Evolutionary conservation across 2,329 filamentous ascomycete species (phyloP).

Genomic region (Paecilomyces sp.): DNA sequence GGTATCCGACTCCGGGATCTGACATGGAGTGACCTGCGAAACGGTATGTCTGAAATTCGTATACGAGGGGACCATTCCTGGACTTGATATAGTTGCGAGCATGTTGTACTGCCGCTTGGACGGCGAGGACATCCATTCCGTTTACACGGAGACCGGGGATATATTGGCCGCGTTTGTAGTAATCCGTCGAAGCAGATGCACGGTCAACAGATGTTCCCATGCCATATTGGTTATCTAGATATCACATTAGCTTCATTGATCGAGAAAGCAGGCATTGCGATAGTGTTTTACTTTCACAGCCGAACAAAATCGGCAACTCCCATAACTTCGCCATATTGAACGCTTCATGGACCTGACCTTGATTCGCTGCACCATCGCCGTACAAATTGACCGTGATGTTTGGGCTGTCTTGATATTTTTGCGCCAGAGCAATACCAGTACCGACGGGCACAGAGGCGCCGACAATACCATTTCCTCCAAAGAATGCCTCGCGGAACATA

Average conservation of each 20-base stretch:
- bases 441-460: conserved; percentile 93
- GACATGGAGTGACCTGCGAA: conserved; percentile 98
- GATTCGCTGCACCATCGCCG: conserved; percentile 91
- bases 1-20: conserved; percentile 92
- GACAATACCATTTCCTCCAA: conserved; percentile 93
- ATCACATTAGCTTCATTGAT: not conserved
- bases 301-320: conserved; percentile 85
- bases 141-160: conserved; percentile 96
- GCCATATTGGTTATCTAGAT: conserved; percentile 91
- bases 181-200: conserved; percentile 86
- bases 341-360: conserved; percentile 94
- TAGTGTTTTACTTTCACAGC: conserved; percentile 69
- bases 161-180: conserved; percentile 98
- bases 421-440: conserved; percentile 84
- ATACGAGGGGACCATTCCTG: conserved; percentile 80
- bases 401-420: conserved; percentile 77
- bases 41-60: conserved; percentile 94
- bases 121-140: conserved; percentile 92
- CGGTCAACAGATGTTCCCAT: conserved; percentile 92
- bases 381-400: conserved; percentile 80
- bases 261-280: conserved; percentile 12
- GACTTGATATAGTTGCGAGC: conserved; percentile 72
- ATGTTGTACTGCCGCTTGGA: conserved; percentile 85
- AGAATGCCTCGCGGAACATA: conserved; percentile 95
- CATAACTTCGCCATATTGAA: conserved; percentile 99